phyloP scores from a whole-genome alignment of 306 rosid species.

The Vicia villosa region DNA sequence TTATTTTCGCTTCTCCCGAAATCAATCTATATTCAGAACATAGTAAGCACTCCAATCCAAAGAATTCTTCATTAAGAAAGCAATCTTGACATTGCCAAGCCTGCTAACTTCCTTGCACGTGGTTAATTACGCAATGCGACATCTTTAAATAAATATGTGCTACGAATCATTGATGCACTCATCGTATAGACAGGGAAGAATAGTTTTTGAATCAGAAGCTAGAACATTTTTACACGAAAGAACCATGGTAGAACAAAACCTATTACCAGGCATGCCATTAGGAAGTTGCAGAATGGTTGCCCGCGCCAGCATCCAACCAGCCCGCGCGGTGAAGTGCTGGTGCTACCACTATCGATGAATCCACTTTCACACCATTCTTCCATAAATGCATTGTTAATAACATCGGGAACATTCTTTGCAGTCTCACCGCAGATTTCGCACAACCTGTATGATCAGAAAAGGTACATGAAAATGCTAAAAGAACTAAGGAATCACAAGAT shows the following conservation, averaged over 20 bases:
- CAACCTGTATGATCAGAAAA: constrained; percentile 51
- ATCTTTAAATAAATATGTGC: constrained; percentile 22
- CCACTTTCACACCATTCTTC: constrained; percentile 79
- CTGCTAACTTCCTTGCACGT: constrained; percentile 28
- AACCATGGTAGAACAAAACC: constrained; percentile 96
- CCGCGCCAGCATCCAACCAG: constrained; percentile 66
- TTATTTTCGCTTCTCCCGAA: constrained; percentile 6
- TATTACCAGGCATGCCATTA: constrained; percentile 88
- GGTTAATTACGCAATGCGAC: constrained; percentile 32
- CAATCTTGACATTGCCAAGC: constrained; percentile 18
- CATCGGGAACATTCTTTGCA: constrained; percentile 61
- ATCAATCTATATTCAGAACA: constrained; percentile 29
- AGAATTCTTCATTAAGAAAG: constrained; percentile 30
- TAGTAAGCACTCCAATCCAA: constrained; percentile 37
- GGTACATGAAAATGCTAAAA: not conserved
- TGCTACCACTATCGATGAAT: constrained; percentile 34
- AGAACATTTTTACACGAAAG: constrained; percentile 77
- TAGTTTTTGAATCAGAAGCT: constrained; percentile 30
- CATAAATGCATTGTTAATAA: constrained; percentile 53
- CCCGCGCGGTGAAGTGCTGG: constrained; percentile 39
- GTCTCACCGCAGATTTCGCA: constrained; percentile 92
- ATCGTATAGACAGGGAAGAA: constrained; percentile 34
- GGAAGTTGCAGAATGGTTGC: constrained; percentile 90
- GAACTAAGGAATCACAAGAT: not conserved
- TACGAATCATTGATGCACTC: constrained; percentile 32